These are phyloP conservation scores for Acephala macrosclerotiorum DNA, from an alignment of 2,329 filamentous ascomycete species.

Conservation along the genomic window DNA sequence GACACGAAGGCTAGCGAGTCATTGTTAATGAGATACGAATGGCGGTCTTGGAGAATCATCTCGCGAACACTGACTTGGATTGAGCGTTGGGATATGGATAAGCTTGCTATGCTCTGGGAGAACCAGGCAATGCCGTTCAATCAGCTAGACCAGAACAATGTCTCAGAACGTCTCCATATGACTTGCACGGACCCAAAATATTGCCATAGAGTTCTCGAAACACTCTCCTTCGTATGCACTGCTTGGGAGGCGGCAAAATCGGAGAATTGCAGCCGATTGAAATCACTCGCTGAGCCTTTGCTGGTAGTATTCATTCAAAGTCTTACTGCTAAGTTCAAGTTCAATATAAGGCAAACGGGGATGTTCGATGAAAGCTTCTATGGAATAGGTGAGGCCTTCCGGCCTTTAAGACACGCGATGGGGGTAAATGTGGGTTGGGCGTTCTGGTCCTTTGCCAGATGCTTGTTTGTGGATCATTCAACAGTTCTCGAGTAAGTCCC, in stretches of 20 bases:
- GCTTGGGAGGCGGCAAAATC: neutral
- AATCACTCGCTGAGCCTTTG: neutral
- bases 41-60: slow-evolving; percentile 42
- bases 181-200: neutral
- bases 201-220: neutral
- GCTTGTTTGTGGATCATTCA: slow-evolving; percentile 40
- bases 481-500: slow-evolving; percentile 38
- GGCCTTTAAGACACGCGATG: slow-evolving; percentile 23
- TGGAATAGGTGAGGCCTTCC: neutral
- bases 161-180: neutral
- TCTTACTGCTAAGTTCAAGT: neutral
- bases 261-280: neutral
- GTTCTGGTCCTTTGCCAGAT: slow-evolving; percentile 33
- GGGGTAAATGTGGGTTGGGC: slow-evolving; percentile 32
- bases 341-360: neutral
- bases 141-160: neutral
- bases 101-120: slow-evolving; percentile 34
- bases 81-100: slow-evolving; percentile 25
- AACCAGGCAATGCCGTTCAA: slow-evolving; percentile 34
- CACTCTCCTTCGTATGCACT: neutral
- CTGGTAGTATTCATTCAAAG: neutral
- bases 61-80: slow-evolving; percentile 35
- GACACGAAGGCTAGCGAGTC: slow-evolving; percentile 33
- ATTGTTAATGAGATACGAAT: slow-evolving; percentile 38
- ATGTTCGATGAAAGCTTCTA: neutral